Evolutionary conservation across 1,139 yeast species (phyloP), one percentile per base, ranked within the genome.

Genomic region (Suhomyces panamericanus): DNA sequence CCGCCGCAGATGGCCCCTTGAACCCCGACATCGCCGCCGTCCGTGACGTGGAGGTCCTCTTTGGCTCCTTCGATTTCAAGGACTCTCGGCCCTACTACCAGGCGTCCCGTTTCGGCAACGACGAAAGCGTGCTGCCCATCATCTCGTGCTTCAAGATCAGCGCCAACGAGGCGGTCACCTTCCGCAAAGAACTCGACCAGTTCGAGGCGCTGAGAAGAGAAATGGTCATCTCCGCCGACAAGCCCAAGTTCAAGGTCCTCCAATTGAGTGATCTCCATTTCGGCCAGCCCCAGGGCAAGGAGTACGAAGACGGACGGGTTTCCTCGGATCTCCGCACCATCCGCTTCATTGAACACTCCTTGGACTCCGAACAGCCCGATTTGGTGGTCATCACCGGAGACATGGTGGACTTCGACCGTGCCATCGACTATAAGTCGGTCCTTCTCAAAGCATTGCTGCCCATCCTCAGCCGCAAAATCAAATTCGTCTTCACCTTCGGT

Each of bases 381-480:
- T 57, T 69, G 42, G 60, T 73, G n/a, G 63, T 73, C 12, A 63
- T 73, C 37, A 70, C 74, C 14, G 78, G 78, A 1, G 78, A 73
- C 51, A 54, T 72, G 47, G 57, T 69, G 35, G 74, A 70, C 49
- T 46, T 57, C 34, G 46, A 47, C 26, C 52, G 64, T 6, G 47
- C 59, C 5, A 49, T 52, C 7, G 72, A 69, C 49, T 63, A 58
- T 47, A 64, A 62, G 48, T 64, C 73, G 11, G 69, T 64, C n/a
- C 45, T 72, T 24, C 54, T 73, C 34, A 70, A 70, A 46, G 63
- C 69, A 6, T 58, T 73, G 24, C 63, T 65, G 20, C 71, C 75
- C 5, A 63, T 73, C 17, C 55, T 73, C 13, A 52, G 56, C 20
- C 52, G 57, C 8, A 57, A 59, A 13, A 53, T 67, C 17, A 71